Percentiles rank a stretch among this genome's conserved stretches.
phyloP scores from a whole-genome alignment of 2,329 filamentous ascomycete species.

The Rosellinia necatrix region DNA sequence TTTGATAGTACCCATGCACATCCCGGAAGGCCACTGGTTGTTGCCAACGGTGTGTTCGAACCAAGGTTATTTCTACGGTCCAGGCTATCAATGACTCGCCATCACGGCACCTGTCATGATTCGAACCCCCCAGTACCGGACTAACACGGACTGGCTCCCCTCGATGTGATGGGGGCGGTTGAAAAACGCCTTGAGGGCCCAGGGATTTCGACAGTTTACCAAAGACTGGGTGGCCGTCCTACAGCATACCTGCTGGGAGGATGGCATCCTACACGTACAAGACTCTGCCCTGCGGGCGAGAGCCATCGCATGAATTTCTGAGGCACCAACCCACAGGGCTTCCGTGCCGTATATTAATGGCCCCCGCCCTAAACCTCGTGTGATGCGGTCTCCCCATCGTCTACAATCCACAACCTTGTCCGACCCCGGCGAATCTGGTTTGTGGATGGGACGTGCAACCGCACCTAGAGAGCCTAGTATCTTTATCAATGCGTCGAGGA shows the following conservation, averaged over 20 bases:
- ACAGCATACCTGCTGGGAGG: background rate
- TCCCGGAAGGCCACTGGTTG: constrained; percentile 12
- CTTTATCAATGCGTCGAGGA: background rate
- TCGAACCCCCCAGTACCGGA: background rate
- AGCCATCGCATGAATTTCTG: constrained; percentile 16
- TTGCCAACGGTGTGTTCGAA: background rate
- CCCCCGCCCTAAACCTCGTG: background rate
- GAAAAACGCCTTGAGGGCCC: constrained; percentile 13
- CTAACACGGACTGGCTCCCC: constrained; percentile 10
- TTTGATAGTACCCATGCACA: constrained; percentile 14
- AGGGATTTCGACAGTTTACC: background rate
- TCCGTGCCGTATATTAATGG: background rate
- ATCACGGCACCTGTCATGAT: background rate
- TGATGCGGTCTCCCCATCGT: background rate
- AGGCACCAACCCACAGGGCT: background rate
- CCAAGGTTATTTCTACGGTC: constrained; percentile 21
- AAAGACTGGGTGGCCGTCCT: background rate
- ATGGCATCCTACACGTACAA: constrained; percentile 1
- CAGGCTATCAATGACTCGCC: background rate
- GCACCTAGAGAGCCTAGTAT: background rate
- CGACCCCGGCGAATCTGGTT: background rate
- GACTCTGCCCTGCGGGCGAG: constrained; percentile 7
- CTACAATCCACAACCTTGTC: background rate
- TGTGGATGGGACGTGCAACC: background rate
- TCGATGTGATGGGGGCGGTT: constrained; percentile 6